These are phyloP conservation scores for Xylaria sp. DNA, from an alignment of 2,329 filamentous ascomycete genomes.

Conservation along the genomic window DNA sequence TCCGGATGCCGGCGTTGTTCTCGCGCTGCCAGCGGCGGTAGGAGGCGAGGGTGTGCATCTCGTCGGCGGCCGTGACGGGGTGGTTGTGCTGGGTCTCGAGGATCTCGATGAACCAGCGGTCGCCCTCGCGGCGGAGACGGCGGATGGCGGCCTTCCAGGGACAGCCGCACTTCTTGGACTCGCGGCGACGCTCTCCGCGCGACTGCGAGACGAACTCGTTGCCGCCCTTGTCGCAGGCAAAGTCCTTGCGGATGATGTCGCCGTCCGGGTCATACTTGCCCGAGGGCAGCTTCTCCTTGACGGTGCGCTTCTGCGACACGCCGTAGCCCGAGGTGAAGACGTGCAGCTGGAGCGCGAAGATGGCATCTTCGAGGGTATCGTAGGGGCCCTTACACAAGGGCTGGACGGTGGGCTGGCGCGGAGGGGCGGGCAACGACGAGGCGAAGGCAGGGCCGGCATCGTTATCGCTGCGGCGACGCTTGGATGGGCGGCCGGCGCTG, in stretches of 20 bases:
- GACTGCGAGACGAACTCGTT: conserved; percentile 48
- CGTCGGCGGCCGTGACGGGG: conserved; percentile 44
- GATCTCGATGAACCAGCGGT: conserved; percentile 48
- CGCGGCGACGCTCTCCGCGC: conserved; percentile 47
- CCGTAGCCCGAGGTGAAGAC: conserved; percentile 49
- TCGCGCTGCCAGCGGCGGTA: conserved; percentile 49
- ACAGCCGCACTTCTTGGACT: conserved; percentile 47
- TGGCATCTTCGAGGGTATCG: conserved; percentile 45
- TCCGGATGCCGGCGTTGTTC: conserved; percentile 46
- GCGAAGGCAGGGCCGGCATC: conserved; percentile 17
- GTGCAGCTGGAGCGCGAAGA: conserved; percentile 48
- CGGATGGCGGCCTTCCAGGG: conserved; percentile 46
- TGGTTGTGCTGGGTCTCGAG: conserved; percentile 46
- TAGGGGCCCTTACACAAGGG: conserved; percentile 46
- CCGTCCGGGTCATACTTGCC: conserved; percentile 48
- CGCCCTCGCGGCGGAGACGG: conserved; percentile 46
- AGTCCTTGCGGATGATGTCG: conserved; percentile 47
- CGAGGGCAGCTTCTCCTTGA: conserved; percentile 48
- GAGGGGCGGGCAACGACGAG: conserved; percentile 22
- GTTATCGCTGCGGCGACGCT: conserved; percentile 35
- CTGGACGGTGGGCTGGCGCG: conserved; percentile 37
- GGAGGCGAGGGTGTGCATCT: conserved; percentile 48
- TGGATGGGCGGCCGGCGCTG: conserved; percentile 28
- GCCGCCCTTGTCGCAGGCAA: conserved; percentile 48
- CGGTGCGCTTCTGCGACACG: conserved; percentile 49